phyloP scores from a whole-genome alignment of 1,139 yeast genomes.

The Zygosaccharomyces pseudobailii region DNA sequence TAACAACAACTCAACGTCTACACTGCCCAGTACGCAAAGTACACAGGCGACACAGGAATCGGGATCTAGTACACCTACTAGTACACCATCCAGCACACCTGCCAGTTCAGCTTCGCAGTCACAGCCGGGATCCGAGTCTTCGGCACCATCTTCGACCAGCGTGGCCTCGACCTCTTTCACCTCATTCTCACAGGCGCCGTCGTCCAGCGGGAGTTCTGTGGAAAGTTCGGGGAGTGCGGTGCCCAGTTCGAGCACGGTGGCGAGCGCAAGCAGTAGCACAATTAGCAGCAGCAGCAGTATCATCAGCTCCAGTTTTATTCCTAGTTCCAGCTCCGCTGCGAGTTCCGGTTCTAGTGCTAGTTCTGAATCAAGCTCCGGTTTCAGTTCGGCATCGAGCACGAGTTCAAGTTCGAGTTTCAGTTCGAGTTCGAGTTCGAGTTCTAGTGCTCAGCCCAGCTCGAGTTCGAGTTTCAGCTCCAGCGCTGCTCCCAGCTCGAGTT shows the following conservation, averaged over 20 bases:
- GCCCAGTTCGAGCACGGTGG: neutral
- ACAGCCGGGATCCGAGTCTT: too few relatives aligned
- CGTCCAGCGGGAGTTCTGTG: neutral
- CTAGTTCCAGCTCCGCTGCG: neutral
- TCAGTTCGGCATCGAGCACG: neutral
- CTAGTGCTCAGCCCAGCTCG: neutral
- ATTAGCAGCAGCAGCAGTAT: too few relatives aligned
- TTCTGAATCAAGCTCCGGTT: neutral
- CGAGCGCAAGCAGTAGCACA: neutral
- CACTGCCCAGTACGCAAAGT: neutral
- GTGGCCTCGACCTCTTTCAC: constrained; percentile 1
- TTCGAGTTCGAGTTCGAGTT: constrained; percentile 5
- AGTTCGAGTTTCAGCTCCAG: neutral
- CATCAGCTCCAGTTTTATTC: neutral
- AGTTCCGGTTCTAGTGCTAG: neutral
- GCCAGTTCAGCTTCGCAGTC: neutral
- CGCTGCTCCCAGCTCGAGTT: neutral
- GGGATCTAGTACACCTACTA: neutral
- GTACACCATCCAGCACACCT: neutral
- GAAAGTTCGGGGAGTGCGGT: neutral
- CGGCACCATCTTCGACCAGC: neutral
- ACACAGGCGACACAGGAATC: neutral
- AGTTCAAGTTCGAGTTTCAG: constrained; percentile 3
- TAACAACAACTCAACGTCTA: neutral
- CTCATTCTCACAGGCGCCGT: neutral